A percentile compares a stretch with the other conserved stretches of the same genome.
phyloP scores from a whole-genome alignment of 2,329 filamentous ascomycete species.

The Colletotrichum sp. region DNA sequence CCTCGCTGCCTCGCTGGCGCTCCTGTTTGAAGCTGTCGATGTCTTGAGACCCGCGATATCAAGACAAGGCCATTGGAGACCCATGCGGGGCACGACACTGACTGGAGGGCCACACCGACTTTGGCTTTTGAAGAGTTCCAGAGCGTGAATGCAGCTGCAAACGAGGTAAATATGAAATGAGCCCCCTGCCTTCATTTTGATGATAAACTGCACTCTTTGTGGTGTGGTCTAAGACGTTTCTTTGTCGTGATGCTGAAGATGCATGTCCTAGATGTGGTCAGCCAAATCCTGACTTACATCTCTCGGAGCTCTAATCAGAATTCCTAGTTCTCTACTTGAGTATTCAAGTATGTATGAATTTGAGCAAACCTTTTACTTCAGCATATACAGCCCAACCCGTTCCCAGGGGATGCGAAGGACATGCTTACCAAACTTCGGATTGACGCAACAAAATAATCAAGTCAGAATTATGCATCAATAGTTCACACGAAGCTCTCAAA shows the following conservation, averaged over 20 bases:
- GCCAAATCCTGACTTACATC: neutral
- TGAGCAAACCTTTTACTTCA: neutral
- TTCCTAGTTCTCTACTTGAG: neutral
- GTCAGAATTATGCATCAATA: neutral
- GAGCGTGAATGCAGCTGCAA: neutral
- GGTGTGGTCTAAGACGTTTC: neutral
- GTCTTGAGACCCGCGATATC: neutral
- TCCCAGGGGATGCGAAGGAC: neutral
- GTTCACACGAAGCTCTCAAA: neutral
- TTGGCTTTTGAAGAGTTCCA: neutral
- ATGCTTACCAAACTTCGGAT: neutral
- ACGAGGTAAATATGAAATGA: no score
- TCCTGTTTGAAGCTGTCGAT: neutral
- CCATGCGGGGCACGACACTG: neutral
- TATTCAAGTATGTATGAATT: neutral
- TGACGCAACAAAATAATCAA: neutral
- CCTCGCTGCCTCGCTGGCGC: neutral
- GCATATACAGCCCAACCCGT: fast-evolving
- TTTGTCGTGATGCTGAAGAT: neutral
- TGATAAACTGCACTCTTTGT: neutral
- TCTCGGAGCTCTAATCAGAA: neutral
- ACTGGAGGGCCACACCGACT: neutral
- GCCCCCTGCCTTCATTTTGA: neutral
- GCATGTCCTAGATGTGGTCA: neutral
- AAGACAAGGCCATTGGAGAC: neutral